Conservation (phyloP, 2,329 filamentous ascomycete genomes). For the Aspergillus fructus region DNA sequence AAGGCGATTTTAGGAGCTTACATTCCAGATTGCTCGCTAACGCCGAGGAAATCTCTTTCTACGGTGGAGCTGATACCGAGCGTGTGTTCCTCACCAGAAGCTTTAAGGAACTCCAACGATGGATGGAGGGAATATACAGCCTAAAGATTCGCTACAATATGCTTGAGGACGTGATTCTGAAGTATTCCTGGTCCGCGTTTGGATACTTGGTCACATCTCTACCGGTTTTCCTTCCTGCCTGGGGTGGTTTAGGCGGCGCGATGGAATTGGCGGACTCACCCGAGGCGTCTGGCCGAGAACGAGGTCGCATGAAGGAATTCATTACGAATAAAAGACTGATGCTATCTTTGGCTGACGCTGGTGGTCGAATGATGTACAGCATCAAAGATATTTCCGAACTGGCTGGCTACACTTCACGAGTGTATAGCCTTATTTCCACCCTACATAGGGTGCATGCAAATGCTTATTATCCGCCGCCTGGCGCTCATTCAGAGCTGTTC, state of each 20-base stretch:
- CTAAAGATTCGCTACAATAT: conserved; percentile 99
- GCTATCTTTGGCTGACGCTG: conserved; percentile 93
- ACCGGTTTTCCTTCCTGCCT: conserved; percentile 89
- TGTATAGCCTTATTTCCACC: conserved; percentile 93
- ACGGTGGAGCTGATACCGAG: conserved; percentile 92
- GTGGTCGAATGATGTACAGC: conserved; percentile 98
- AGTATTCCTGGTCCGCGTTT: conserved; percentile 98
- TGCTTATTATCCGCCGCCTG: conserved; percentile 72
- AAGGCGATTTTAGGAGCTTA: conserved; percentile 89
- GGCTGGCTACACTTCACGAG: conserved; percentile 91
- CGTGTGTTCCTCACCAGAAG: conserved; percentile 88
- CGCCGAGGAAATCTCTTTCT: conserved; percentile 96
- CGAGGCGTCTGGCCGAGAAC: conserved; percentile 56
- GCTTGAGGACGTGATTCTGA: conserved; percentile 95
- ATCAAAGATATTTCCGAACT: conserved; percentile 97
- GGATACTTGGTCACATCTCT: conserved; percentile 91
- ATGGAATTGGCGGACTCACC: conserved; percentile 59
- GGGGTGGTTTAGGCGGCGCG: conserved; percentile 79
- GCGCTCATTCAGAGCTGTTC: conserved; percentile 73
- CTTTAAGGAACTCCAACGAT: conserved; percentile 87
- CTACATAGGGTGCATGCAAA: conserved; percentile 90
- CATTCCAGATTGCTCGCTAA: conserved; percentile 94
- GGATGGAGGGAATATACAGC: conserved; percentile 99
- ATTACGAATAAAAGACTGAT: conserved; percentile 99
- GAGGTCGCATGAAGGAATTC: conserved; percentile 93